Evolutionary conservation across 345 rosid genomes (phyloP).

Genomic region (Toxicodendron radicans): DNA sequence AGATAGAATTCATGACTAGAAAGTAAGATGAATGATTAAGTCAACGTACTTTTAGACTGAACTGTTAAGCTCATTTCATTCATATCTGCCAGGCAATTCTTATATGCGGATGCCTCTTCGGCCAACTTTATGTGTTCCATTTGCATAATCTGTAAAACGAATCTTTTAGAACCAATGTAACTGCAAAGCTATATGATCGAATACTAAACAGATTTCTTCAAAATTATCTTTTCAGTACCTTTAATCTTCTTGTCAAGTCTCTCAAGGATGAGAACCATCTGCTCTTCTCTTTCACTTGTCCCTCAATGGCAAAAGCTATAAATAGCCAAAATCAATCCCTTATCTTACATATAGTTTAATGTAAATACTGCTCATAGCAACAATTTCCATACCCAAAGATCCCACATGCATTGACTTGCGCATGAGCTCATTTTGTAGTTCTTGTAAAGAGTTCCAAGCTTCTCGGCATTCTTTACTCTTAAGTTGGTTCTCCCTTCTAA

Average conservation of each 20-base stretch:
- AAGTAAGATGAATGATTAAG: neutral
- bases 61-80: slow-evolving; percentile 46
- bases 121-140: slow-evolving; percentile 78
- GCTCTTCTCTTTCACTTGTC: slow-evolving; percentile 95
- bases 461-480: slow-evolving; percentile 77
- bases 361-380: slow-evolving; percentile 3
- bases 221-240: slow-evolving; percentile 41
- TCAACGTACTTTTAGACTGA: slow-evolving; percentile 57
- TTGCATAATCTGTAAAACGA: slow-evolving; percentile 67
- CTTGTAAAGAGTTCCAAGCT: slow-evolving; percentile 63
- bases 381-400: slow-evolving; percentile 68
- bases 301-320: slow-evolving; percentile 94
- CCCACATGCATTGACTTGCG: slow-evolving; percentile 99
- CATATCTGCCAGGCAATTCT: slow-evolving; percentile 51
- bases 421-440: slow-evolving; percentile 87
- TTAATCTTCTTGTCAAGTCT: slow-evolving; percentile 79
- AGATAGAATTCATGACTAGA: neutral
- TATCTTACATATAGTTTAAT: slow-evolving; percentile 4
- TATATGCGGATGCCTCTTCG: slow-evolving; percentile 67
- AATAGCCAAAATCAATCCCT: slow-evolving; percentile 18
- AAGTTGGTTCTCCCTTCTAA: slow-evolving; percentile 60
- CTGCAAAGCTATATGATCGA: neutral
- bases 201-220: slow-evolving; percentile 6
- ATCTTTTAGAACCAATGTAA: slow-evolving; percentile 12
- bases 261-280: slow-evolving; percentile 90